A percentile compares a stretch with the other conserved stretches of the same genome.
phyloP scores from a whole-genome alignment of 2,329 filamentous ascomycete genomes.

The Aphanoascus verrucosus region DNA sequence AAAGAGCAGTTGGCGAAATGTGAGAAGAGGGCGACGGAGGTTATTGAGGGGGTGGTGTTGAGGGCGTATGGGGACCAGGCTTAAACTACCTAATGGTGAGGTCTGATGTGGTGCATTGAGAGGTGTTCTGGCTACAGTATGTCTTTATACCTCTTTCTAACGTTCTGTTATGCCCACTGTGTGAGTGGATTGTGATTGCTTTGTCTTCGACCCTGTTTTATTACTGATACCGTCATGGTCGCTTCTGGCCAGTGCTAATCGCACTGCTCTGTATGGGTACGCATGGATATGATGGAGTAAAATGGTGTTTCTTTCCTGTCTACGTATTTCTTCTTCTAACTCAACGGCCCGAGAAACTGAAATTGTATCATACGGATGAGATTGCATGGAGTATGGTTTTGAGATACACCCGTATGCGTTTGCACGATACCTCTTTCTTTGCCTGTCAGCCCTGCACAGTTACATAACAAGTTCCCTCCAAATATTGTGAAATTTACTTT shows the following conservation, averaged over 20 bases:
- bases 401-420: neutral
- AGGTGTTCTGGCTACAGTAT: neutral
- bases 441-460: no score
- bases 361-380: neutral
- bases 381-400: neutral
- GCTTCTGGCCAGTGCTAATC: no score
- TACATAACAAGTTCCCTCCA: neutral
- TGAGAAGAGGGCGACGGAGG: slow-evolving; percentile 32
- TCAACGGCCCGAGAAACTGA: no score
- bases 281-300: no score
- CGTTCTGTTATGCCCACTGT: no score
- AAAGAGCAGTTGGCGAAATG: slow-evolving; percentile 30
- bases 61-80: slow-evolving; percentile 27
- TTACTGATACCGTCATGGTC: no score
- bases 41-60: slow-evolving; percentile 37
- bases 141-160: neutral
- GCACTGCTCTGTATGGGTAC: no score
- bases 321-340: no score
- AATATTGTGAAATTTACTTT: no score
- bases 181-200: no score
- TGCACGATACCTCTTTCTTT: neutral
- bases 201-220: no score
- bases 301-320: no score
- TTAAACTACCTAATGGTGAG: neutral
- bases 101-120: neutral